Percentiles rank a stretch among this genome's conserved stretches.
These are phyloP conservation scores for Naematelia aurantialba DNA, from an alignment of 768 basidiomycete species.

Conservation along the genomic window DNA sequence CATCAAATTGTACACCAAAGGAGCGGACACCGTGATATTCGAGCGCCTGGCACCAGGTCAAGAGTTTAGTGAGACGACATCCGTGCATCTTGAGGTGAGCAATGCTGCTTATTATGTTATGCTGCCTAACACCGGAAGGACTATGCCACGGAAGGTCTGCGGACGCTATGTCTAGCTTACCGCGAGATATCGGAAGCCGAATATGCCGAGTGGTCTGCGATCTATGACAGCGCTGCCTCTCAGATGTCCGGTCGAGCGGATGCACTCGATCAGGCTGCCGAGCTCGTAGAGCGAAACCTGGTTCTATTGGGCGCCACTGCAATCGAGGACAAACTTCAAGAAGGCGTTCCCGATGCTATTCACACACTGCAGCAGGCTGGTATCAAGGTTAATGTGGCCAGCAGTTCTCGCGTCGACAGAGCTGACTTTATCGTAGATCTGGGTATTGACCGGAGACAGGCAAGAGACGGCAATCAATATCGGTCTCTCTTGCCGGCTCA, in stretches of 20 bases:
- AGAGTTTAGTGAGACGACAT: constrained; percentile 72
- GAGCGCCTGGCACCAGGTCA: constrained; percentile 79
- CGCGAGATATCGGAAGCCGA: constrained; percentile 88
- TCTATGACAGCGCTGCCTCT: constrained; percentile 88
- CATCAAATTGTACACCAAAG: constrained; percentile 94
- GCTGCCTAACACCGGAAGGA: constrained; percentile 55
- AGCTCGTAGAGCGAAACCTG: constrained; percentile 91
- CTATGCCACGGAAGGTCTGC: constrained; percentile 92
- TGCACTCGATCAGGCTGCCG: constrained; percentile 88
- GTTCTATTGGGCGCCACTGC: constrained; percentile 93
- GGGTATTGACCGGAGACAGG: constrained; percentile 96
- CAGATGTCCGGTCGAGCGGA: constrained; percentile 87
- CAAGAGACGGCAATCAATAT: constrained; percentile 99
- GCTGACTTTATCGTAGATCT: constrained; percentile 59
- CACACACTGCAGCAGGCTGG: constrained; percentile 97
- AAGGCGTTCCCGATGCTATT: constrained; percentile 96
- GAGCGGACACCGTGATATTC: constrained; percentile 94
- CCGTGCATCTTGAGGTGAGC: constrained; percentile 80
- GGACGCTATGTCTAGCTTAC: constrained; percentile 93
- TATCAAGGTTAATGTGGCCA: constrained; percentile 71
- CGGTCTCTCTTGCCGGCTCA: constrained; percentile 92
- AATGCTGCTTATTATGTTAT: background rate
- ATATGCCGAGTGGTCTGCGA: constrained; percentile 79
- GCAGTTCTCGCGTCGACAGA: too few species aligned
- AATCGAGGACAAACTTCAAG: constrained; percentile 97